Evolutionary conservation across 2,329 filamentous ascomycete species (phyloP), one percentile per base, ranked within the genome.

Genomic region (Beauveria asiatica): DNA sequence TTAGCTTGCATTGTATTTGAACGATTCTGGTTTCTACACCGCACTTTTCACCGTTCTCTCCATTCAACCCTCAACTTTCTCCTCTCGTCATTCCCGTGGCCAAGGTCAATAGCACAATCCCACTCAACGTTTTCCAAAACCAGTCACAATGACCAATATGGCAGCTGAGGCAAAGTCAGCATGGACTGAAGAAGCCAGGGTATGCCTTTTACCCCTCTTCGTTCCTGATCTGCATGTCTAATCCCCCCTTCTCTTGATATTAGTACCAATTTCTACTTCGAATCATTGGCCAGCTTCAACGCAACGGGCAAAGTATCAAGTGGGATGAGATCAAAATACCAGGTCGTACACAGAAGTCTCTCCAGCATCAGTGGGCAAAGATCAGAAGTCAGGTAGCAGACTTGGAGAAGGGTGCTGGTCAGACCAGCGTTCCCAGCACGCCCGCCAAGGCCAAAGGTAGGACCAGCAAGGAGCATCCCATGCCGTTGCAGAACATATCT

Each of bases 261-360:
- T 17, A 65, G 64, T 57, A 57, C 39, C 61, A 63, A n/a, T 57
- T 66, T 8, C 37, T 64, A 17, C 50, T 65, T 11, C 63, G 60
- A 25, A 17, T 65, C 21, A 55, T 66, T 7, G 58, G 21, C 2
- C 59, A 53, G 13, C 25, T 61, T 5, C 59, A 63, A n/a, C 41
- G 57, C 9, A 64, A 60, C 3, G 62, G 63, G 1, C 61, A 62
- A 30, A 21, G 21, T 11, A 61, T 64, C 41, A 61, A 65, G 0
- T 66, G 63, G 63, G 61, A 64, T 27, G 60, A 59, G 3, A 41
- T 67, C 13, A 51, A 58, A 13, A 64, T 67, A 39, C 64, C 65
- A 8, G 63, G 63, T 11, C 66, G 66, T 46, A 66, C 66, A 1
- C 21, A 54, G n/a, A 67, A 66, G 53, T 64, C 66, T n/a, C 10